Conservation (phyloP, 306 rosid species). For the Ormosia emarginata region DNA sequence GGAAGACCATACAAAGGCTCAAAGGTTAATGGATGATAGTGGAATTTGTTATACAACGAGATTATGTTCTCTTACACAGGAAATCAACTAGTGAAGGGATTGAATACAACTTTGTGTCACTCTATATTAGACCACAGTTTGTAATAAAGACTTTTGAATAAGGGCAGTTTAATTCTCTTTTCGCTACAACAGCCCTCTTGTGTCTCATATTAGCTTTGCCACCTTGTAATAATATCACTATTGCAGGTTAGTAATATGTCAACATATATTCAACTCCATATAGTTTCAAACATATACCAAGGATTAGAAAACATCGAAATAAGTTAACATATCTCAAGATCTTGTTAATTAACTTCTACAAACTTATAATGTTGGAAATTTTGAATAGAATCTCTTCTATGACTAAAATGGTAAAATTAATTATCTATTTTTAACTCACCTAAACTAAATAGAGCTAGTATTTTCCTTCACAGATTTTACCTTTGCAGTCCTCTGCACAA, state of each 20-base stretch:
- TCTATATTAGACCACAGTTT: conserved; percentile 50
- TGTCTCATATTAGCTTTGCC: conserved; percentile 72
- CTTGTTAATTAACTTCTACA: neutral
- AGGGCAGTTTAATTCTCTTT: conserved; percentile 73
- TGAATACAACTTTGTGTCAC: neutral
- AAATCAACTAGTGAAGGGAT: neutral
- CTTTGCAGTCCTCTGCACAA: conserved; percentile 43
- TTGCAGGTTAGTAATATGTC: neutral
- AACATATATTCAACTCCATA: neutral
- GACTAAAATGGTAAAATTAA: neutral
- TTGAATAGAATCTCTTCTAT: neutral
- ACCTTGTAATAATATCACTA: conserved; percentile 41
- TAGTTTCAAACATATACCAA: neutral
- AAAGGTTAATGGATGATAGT: neutral
- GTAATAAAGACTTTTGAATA: conserved; percentile 53
- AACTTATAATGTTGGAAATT: neutral
- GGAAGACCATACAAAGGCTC: neutral
- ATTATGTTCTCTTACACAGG: neutral
- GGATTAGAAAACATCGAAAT: neutral
- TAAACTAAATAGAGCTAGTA: conserved; percentile 55
- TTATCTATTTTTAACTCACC: conserved; percentile 14
- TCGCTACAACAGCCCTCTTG: conserved; percentile 72
- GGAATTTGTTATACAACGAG: neutral
- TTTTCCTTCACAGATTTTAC: conserved; percentile 62
- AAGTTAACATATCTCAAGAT: neutral